A percentile compares a stretch with the other conserved stretches of the same genome.
phyloP scores from a whole-genome alignment of 169 alveolate genomes.

The Eimeria maxima region DNA sequence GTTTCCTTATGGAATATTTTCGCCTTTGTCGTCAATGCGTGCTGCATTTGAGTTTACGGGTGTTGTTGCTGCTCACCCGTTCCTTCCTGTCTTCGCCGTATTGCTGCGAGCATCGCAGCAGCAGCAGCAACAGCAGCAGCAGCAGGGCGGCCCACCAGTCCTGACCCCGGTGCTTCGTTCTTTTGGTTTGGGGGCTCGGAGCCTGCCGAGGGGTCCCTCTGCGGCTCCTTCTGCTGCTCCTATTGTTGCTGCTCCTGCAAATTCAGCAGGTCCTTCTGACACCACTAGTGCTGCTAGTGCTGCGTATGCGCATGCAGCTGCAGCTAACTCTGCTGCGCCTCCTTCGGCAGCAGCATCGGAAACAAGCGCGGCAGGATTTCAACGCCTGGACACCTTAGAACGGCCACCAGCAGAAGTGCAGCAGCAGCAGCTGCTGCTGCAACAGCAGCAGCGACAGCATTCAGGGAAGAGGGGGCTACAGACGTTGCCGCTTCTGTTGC shows the following conservation, averaged over 20 bases:
- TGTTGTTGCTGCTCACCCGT: constrained; percentile 74
- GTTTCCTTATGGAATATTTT: constrained; percentile 71
- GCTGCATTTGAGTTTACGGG: constrained; percentile 67
- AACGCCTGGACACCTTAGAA: neutral
- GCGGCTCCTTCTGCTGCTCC: constrained; percentile 6
- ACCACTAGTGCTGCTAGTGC: no score
- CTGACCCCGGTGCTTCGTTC: constrained; percentile 67
- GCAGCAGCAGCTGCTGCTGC: neutral
- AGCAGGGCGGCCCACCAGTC: constrained; percentile 23
- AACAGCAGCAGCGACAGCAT: constrained; percentile 60
- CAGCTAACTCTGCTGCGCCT: no score
- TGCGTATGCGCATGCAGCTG: no score
- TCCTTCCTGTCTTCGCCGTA: constrained; percentile 76
- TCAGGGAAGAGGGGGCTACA: constrained; percentile 29
- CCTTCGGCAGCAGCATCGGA: neutral
- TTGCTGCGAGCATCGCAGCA: constrained; percentile 31
- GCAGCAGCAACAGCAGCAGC: neutral
- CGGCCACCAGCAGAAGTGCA: neutral
- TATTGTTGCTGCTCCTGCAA: neutral
- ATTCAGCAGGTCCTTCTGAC: no score
- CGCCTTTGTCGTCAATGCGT: constrained; percentile 69
- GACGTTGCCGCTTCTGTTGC: constrained; percentile 16
- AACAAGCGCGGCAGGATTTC: neutral
- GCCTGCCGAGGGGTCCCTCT: constrained; percentile 52
- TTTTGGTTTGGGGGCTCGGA: constrained; percentile 74